Evolutionary conservation across 768 basidiomycete genomes (phyloP).

Genomic region (Mycena albidolilacea): DNA sequence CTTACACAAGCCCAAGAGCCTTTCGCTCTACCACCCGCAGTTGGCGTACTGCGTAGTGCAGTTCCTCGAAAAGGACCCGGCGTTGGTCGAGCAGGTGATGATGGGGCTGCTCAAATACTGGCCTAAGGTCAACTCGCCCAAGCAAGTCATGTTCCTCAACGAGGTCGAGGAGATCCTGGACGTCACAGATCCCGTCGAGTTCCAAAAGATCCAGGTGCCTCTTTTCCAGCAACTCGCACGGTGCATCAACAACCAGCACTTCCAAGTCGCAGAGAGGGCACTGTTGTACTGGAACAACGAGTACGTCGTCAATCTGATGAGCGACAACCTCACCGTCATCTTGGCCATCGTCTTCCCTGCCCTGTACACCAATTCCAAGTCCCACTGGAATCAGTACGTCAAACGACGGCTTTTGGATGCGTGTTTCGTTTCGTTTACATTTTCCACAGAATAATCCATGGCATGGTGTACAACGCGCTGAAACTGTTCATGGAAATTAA

Average conservation of each 20-base stretch:
- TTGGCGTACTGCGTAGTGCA: slow-evolving; percentile 99
- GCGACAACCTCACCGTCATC: slow-evolving; percentile 90
- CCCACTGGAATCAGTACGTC: slow-evolving; percentile 97
- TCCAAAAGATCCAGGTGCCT: slow-evolving; percentile 94
- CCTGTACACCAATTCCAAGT: slow-evolving; percentile 94
- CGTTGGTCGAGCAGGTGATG: slow-evolving; percentile 95
- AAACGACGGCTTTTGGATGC: not conserved
- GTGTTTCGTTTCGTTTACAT: slow-evolving; percentile 21
- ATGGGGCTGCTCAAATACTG: slow-evolving; percentile 96
- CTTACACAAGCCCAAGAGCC: slow-evolving; percentile 96
- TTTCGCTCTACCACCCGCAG: slow-evolving; percentile 99
- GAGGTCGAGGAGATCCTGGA: slow-evolving; percentile 99
- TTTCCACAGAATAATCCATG: slow-evolving; percentile 89
- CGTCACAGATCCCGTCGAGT: slow-evolving; percentile 96
- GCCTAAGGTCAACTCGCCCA: slow-evolving; percentile 99
- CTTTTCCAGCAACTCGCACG: slow-evolving; percentile 95
- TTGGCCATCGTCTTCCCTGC: slow-evolving; percentile 98
- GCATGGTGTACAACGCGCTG: slow-evolving; percentile 98
- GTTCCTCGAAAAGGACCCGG: slow-evolving; percentile 96
- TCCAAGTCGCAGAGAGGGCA: slow-evolving; percentile 98
- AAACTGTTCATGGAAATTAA: slow-evolving; percentile 99
- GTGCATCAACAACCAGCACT: slow-evolving; percentile 99
- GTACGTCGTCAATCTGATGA: slow-evolving; percentile 99
- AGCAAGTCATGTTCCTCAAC: slow-evolving; percentile 99
- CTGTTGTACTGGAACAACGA: slow-evolving; percentile 99